Conservation (phyloP, 2,329 filamentous ascomycete species). For the Sporothrix brasiliensis region DNA sequence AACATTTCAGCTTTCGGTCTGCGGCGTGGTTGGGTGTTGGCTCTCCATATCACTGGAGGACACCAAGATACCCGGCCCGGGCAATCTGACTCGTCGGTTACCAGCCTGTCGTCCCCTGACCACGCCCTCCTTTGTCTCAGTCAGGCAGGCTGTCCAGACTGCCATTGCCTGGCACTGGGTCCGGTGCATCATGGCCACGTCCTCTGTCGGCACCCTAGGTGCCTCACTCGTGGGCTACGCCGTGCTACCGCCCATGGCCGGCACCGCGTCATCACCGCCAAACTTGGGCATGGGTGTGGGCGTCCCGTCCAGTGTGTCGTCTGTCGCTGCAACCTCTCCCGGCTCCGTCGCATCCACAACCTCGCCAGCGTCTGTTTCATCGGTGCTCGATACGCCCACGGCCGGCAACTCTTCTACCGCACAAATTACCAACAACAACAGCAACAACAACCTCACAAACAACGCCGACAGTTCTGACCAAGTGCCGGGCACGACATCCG, state of each 20-base stretch:
- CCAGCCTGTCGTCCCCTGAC: background rate
- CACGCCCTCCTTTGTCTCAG: background rate
- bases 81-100: constrained; percentile 7
- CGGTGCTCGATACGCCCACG: constrained; percentile 2
- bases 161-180: background rate
- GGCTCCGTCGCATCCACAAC: constrained; percentile 22
- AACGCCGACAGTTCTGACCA: background rate
- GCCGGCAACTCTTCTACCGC: background rate
- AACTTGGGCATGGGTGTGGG: background rate
- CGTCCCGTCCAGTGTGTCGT: constrained; percentile 19
- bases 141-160: too few relatives aligned
- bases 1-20: background rate
- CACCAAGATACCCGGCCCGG: background rate
- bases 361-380: constrained; percentile 15
- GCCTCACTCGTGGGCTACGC: constrained; percentile 16
- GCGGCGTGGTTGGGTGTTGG: background rate
- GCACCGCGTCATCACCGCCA: constrained; percentile 18
- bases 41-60: background rate
- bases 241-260: constrained; percentile 20
- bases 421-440: background rate
- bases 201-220: background rate
- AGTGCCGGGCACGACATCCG: background rate
- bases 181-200: constrained; percentile 7
- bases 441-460: background rate
- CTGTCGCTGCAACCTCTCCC: constrained; percentile 19